Conservation (phyloP, 495 filamentous ascomycete species). For the Lepidopterella palustris region DNA sequence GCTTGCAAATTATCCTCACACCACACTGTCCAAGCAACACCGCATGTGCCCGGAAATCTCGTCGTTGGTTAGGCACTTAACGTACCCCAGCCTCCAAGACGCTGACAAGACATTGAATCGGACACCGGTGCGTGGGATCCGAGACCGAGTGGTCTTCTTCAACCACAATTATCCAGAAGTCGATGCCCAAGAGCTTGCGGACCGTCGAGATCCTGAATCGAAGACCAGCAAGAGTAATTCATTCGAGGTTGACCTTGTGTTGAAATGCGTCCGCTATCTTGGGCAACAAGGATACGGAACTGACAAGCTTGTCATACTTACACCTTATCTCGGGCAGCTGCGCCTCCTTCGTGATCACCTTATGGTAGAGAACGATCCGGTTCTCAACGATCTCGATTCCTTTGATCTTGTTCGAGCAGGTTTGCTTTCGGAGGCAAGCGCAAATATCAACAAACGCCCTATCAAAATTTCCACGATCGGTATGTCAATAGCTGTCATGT, state of each 20-base stretch:
- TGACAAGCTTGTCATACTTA: constrained; percentile 69
- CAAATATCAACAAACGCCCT: constrained; percentile 23
- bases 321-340: constrained; percentile 69
- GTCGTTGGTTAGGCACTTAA: constrained; percentile 49
- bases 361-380: no score
- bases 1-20: constrained; percentile 30
- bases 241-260: constrained; percentile 60
- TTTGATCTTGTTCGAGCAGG: no score
- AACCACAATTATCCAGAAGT: constrained; percentile 57
- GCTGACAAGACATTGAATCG: constrained; percentile 43
- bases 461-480: background rate
- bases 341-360: constrained; percentile 54
- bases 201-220: no score
- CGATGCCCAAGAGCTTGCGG: no score
- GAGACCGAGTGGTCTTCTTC: constrained; percentile 63
- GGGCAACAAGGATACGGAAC: constrained; percentile 59
- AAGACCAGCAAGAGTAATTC: constrained; percentile 45
- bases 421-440: constrained; percentile 49
- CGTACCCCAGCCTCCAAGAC: constrained; percentile 61
- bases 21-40: constrained; percentile 55
- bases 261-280: constrained; percentile 61
- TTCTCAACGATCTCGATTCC: constrained; percentile 62
- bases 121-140: constrained; percentile 58
- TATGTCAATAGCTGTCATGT: background rate
- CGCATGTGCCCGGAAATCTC: constrained; percentile 69